These are phyloP conservation scores for Pilaira anomala DNA, from an alignment of 192 early-diverging fungal species.

Conservation along the genomic window DNA sequence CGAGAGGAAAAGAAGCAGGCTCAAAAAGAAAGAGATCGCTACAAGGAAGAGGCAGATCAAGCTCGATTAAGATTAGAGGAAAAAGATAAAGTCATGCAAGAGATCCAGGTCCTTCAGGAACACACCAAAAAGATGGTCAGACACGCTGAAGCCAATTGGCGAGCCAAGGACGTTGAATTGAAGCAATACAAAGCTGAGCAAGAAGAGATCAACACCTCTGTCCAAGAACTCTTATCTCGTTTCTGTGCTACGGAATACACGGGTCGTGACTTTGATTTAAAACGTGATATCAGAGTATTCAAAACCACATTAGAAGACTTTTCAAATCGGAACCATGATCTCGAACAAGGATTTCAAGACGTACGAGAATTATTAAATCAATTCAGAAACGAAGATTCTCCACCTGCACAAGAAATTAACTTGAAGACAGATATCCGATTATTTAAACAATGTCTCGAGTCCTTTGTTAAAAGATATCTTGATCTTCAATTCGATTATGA, in stretches of 20 bases:
- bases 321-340: not conserved
- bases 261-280: not conserved
- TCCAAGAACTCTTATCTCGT: not conserved
- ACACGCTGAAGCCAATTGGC: slow-evolving; percentile 34
- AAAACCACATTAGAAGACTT: not conserved
- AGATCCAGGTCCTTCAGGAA: not conserved
- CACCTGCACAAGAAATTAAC: too few species aligned
- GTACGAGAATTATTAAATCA: too few species aligned
- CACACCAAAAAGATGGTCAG: too few species aligned
- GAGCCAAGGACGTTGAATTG: slow-evolving; percentile 26
- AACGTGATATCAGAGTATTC: not conserved
- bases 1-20: too few species aligned
- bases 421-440: too few species aligned
- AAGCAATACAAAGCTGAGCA: slow-evolving; percentile 15
- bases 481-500: not conserved
- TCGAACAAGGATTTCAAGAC: slow-evolving; percentile 1
- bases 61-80: not conserved
- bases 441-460: too few species aligned
- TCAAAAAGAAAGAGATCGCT: too few species aligned
- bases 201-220: not conserved
- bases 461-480: too few species aligned
- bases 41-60: too few species aligned
- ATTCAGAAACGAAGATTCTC: too few species aligned
- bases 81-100: too few species aligned
- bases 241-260: not conserved